A percentile compares a stretch with the other conserved stretches of the same genome.
Conservation (phyloP, 176 grass and related monocot genomes). For the Juncus inflexus region DNA sequence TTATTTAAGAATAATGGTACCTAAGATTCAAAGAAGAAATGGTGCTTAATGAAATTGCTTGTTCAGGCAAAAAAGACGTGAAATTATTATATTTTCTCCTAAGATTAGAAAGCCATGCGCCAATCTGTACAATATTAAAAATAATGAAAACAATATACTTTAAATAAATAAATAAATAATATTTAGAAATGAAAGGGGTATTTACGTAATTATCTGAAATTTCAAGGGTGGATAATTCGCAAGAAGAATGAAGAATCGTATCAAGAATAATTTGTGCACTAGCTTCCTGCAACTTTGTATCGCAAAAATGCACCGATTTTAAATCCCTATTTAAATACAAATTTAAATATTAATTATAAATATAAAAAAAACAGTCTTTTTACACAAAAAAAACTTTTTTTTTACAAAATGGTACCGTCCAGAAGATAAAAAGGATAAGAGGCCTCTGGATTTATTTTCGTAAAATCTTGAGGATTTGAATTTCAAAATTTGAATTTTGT, state of each 20-base stretch:
- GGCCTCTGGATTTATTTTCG: constrained; percentile 25
- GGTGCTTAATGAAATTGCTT: constrained; percentile 29
- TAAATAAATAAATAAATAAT: neutral
- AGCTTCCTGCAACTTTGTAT: constrained; percentile 38
- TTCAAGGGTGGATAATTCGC: constrained; percentile 31
- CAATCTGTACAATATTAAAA: constrained; percentile 28
- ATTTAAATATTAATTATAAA: neutral
- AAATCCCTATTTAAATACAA: constrained; percentile 29
- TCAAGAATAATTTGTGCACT: constrained; percentile 31
- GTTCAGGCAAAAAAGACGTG: constrained; percentile 19
- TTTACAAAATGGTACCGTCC: constrained; percentile 28
- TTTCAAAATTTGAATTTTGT: constrained; percentile 29
- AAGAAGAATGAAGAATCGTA: constrained; percentile 32
- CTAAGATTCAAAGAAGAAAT: constrained; percentile 33
- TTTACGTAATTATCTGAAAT: constrained; percentile 46
- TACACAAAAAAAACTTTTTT: neutral
- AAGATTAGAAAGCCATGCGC: constrained; percentile 39
- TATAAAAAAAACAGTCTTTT: constrained; percentile 4
- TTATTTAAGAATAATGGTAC: constrained; percentile 10
- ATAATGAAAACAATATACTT: neutral
- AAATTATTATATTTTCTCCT: constrained; percentile 17
- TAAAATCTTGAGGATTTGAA: constrained; percentile 33
- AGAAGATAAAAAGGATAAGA: constrained; percentile 37
- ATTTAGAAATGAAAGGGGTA: neutral
- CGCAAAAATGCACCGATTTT: constrained; percentile 36